Evolutionary conservation across 2,329 filamentous ascomycete genomes (phyloP), one percentile per base, ranked within the genome.

Genomic region (Arthrobotrys sinensis): DNA sequence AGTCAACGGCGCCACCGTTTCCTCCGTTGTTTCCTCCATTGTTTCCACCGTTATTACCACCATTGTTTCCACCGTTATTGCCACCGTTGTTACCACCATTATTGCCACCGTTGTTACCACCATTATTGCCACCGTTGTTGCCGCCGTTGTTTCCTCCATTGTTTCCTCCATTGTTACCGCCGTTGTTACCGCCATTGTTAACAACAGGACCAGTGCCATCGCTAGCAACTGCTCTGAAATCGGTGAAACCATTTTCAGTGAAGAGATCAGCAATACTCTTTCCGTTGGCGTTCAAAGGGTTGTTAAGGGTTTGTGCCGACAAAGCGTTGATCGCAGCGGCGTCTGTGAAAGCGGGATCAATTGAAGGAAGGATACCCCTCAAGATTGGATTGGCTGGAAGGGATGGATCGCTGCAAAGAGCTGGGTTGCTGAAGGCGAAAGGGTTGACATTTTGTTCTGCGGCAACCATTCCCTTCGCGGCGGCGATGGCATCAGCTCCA

Each of bases 381-480:
- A 92, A 88, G 69, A 86, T 86, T 24, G 84, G 84, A 6, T 89
- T 91, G 36, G 86, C 87, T 10, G 91, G 91, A 1, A 93, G 88
- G 28, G 86, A 85, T 1, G 90, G 85, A 80, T 92, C 89, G 43
- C 86, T 87, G 84, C 91, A 92, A 82, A 93, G 88, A 79, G 87
- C 89, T 16, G 90, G 38, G 89, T 86, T 81, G 85, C 85, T 79
- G 88, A 87, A 70, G 84, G 88, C 80, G 90, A 91, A 64, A 89
- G 90, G 85, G 38, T 92, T 92, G 86, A 91, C 91, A 87, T 92
- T 92, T 84, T 91, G 90, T 86, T 92, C 90, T 3, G 90, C 90
- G 28, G 88, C 87, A 12, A 92, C 90, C 43, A 92, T 86, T 14
- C 87, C 88, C 73, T 87, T 87, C 16, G 91, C 91, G 19, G 89